phyloP scores from a whole-genome alignment of 106 monocot species.

The Allium sativum region DNA sequence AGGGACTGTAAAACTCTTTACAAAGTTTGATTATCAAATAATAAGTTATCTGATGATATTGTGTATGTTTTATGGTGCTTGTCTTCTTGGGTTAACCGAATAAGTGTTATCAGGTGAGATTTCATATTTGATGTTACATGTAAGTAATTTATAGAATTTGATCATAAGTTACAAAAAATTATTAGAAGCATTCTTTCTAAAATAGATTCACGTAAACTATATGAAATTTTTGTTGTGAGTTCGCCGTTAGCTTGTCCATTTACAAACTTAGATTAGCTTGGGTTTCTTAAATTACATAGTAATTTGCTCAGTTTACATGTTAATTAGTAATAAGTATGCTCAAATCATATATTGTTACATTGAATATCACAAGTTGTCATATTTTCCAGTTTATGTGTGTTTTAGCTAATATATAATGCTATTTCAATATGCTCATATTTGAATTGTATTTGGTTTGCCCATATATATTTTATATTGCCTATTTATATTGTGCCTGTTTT shows the following conservation, averaged over 20 bases:
- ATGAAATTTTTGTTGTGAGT: slow-evolving; percentile 32
- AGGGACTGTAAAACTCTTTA: slow-evolving; percentile 28
- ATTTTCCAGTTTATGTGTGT: too few relatives aligned
- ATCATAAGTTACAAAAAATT: slow-evolving; percentile 36
- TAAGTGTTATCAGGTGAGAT: slow-evolving; percentile 50
- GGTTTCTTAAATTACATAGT: slow-evolving; percentile 34
- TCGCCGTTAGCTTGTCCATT: slow-evolving; percentile 45
- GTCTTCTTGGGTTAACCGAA: slow-evolving; percentile 32
- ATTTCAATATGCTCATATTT: too few relatives aligned
- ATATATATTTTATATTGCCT: too few relatives aligned
- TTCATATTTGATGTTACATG: slow-evolving; percentile 24
- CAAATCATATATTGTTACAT: too few relatives aligned
- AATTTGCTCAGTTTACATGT: slow-evolving; percentile 15
- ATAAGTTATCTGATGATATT: slow-evolving; percentile 37
- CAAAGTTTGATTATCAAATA: slow-evolving; percentile 40
- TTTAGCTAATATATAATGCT: too few relatives aligned
- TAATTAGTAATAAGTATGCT: too few relatives aligned
- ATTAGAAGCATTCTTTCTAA: slow-evolving; percentile 45
- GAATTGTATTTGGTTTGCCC: too few relatives aligned
- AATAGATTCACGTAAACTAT: slow-evolving; percentile 28
- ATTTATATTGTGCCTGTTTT: too few relatives aligned
- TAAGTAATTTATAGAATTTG: slow-evolving; percentile 37
- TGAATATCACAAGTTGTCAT: too few relatives aligned
- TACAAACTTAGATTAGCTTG: slow-evolving; percentile 27
- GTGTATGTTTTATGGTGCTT: slow-evolving; percentile 40